These are phyloP conservation scores for Wallacemonas sp. DNA, from an alignment of 208 protist species.

Conservation along the genomic window DNA sequence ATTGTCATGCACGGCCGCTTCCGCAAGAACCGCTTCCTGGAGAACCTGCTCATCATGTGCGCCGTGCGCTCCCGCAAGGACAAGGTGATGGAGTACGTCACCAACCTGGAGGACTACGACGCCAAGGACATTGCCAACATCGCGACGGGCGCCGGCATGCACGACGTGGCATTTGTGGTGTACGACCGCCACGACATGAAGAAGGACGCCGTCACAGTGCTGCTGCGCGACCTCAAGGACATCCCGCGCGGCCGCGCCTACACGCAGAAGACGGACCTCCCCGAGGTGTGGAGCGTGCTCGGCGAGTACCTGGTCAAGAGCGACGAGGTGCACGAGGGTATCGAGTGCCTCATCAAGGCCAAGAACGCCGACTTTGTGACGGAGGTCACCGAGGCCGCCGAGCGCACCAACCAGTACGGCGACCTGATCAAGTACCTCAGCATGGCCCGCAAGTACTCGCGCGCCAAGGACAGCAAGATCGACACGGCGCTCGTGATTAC, in stretches of 20 bases:
- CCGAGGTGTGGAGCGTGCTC: conserved; percentile 95
- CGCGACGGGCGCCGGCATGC: conserved; percentile 93
- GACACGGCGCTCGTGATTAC: conserved; percentile 99
- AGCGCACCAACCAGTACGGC: conserved; percentile 92
- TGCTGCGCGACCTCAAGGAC: conserved; percentile 96
- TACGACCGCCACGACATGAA: conserved; percentile 98
- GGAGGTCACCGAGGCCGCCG: conserved; percentile 93
- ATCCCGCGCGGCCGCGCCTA: conserved; percentile 96
- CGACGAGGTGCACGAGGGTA: conserved; percentile 94
- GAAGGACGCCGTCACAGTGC: conserved; percentile 96
- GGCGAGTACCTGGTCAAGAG: conserved; percentile 94
- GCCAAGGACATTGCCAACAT: conserved; percentile 97
- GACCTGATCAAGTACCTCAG: conserved; percentile 98
- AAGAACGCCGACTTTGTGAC: conserved; percentile 94
- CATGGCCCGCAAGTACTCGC: conserved; percentile 96
- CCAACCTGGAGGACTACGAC: conserved; percentile 99
- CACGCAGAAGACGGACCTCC: conserved; percentile 92
- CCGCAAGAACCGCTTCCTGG: conserved; percentile 98
- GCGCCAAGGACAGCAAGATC: conserved; percentile 91
- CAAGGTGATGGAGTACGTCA: conserved; percentile 99
- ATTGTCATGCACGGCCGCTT: conserved; percentile 99
- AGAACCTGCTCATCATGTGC: conserved; percentile 99
- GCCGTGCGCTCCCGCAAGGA: conserved; percentile 96
- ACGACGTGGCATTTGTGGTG: conserved; percentile 99
- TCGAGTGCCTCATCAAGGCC: conserved; percentile 98